These are phyloP conservation scores for Niveomyces coronatus DNA, from an alignment of 2,329 filamentous ascomycete genomes.

Conservation along the genomic window DNA sequence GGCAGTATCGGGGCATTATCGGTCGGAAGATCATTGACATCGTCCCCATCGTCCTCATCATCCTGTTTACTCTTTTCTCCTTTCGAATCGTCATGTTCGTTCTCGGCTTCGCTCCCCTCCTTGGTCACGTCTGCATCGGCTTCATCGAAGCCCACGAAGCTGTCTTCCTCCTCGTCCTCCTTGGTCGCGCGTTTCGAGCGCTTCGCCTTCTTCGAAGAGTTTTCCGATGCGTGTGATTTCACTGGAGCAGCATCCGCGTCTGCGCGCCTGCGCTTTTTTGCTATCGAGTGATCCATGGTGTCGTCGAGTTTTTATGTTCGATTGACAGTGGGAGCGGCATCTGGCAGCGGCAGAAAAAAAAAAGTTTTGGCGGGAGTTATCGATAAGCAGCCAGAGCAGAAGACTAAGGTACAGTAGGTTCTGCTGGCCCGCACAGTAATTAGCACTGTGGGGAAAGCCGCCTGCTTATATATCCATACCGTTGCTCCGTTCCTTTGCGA, in stretches of 20 bases:
- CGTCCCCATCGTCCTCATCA: constrained; percentile 22
- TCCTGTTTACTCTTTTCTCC: too few relatives aligned
- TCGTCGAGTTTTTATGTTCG: not conserved
- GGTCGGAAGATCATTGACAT: constrained; percentile 24
- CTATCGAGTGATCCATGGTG: constrained; percentile 25
- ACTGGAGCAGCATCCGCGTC: constrained; percentile 21
- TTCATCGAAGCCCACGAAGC: constrained; percentile 20
- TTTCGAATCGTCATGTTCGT: constrained; percentile 16
- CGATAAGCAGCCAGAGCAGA: constrained; percentile 7
- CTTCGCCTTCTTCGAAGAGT: constrained; percentile 27
- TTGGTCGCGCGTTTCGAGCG: constrained; percentile 24
- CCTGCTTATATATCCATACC: too few relatives aligned
- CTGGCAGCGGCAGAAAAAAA: constrained; percentile 10
- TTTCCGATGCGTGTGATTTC: constrained; percentile 12
- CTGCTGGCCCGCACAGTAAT: too few relatives aligned
- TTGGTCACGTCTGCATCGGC: constrained; percentile 19
- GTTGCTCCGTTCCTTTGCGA: too few relatives aligned
- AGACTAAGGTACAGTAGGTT: not conserved
- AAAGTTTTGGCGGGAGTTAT: constrained; percentile 9
- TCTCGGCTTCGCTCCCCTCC: constrained; percentile 16
- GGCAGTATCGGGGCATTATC: constrained; percentile 38
- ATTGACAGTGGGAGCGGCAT: not conserved
- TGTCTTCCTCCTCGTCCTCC: constrained; percentile 18
- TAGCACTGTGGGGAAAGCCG: too few relatives aligned
- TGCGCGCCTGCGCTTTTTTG: constrained; percentile 36